A percentile compares a stretch with the other conserved stretches of the same genome.
Conservation (phyloP, 163 green algal species). For the Trebouxiophyceae sp. region DNA sequence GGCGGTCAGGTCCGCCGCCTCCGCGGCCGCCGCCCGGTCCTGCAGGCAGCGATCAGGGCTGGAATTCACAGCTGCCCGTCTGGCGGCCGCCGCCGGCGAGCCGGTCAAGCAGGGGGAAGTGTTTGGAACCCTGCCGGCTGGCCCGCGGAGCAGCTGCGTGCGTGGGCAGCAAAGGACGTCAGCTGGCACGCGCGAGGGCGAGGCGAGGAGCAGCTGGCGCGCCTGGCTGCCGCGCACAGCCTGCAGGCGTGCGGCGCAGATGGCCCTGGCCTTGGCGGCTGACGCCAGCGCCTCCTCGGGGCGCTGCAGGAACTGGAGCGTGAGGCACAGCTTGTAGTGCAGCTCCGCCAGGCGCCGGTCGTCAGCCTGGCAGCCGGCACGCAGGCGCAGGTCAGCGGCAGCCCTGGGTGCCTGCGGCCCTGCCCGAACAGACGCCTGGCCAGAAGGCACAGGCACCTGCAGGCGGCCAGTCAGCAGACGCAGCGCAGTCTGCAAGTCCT, state of each 20-base stretch:
- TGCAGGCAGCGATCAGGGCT: background rate
- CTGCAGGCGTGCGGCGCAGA: background rate
- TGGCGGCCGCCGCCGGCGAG: background rate
- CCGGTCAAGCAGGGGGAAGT: background rate
- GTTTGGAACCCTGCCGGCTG: no score
- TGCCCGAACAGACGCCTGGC: no score
- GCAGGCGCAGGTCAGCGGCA: background rate
- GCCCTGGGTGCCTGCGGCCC: no score
- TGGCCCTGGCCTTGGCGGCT: background rate
- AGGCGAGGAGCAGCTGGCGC: background rate
- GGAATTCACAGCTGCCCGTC: background rate
- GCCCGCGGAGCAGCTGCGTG: no score
- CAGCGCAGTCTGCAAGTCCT: constrained; percentile 44
- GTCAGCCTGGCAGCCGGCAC: constrained; percentile 14
- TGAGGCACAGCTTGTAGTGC: constrained; percentile 48
- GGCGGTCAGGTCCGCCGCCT: constrained; percentile 29
- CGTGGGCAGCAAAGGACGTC: no score
- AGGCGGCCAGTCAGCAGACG: constrained; percentile 15
- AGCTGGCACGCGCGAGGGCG: background rate
- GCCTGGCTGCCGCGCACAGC: constrained; percentile 4
- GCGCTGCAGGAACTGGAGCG: constrained; percentile 44
- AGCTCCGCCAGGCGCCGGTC: constrained; percentile 54
- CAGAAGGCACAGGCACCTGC: background rate
- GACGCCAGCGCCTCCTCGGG: constrained; percentile 22
- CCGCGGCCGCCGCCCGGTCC: background rate